phyloP scores from a whole-genome alignment of 805 yeast species.

The Tetrapisispora fleetii region DNA sequence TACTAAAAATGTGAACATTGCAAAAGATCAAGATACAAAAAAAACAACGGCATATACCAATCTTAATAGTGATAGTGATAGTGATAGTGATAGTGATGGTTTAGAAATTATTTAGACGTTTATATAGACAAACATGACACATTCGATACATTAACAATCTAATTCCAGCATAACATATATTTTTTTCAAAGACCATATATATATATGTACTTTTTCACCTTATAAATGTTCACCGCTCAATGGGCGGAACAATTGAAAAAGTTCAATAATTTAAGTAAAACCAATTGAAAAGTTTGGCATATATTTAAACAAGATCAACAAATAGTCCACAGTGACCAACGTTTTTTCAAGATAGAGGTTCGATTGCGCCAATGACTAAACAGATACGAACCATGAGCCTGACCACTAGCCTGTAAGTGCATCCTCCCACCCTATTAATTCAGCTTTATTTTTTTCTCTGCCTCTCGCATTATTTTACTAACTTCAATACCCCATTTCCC shows the following conservation, averaged over 20 bases:
- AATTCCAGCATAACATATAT: too few species aligned
- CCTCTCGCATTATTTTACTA: not conserved
- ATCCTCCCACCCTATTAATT: not conserved
- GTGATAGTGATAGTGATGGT: not conserved
- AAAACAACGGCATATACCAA: not conserved
- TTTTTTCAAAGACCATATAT: too few species aligned
- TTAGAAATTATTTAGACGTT: not conserved
- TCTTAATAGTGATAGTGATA: not conserved
- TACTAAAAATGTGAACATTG: conserved; percentile 8
- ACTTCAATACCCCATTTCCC: conserved; percentile 5
- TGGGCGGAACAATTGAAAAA: too few species aligned
- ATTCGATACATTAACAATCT: not conserved
- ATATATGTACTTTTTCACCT: too few species aligned
- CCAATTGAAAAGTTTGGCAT: too few species aligned
- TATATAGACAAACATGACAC: not conserved
- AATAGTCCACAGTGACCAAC: too few species aligned
- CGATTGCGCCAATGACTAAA: not conserved
- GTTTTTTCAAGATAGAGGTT: not conserved
- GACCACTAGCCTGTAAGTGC: conserved; percentile 1
- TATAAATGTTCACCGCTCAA: too few species aligned
- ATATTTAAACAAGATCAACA: too few species aligned
- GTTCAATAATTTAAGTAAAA: too few species aligned
- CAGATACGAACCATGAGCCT: not conserved
- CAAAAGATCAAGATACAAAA: not conserved
- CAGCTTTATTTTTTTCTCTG: too few species aligned